Evolutionary conservation across 257 asterid species (phyloP).

Genomic region (Prunella vulgaris): DNA sequence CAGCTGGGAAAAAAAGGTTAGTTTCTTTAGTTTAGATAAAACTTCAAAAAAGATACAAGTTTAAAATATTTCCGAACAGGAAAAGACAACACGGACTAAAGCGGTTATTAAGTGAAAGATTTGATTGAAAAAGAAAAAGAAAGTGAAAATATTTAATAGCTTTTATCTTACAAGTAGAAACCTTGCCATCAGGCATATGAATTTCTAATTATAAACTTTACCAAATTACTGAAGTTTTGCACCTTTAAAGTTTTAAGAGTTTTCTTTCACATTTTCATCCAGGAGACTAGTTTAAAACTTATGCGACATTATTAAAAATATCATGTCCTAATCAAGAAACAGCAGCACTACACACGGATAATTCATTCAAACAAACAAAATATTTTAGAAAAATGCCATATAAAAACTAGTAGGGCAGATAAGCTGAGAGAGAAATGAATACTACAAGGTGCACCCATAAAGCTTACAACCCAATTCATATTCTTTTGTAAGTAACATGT

Average conservation of each 20-base stretch:
- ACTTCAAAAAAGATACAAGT: background rate
- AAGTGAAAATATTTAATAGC: background rate
- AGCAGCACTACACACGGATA: slow-evolving; percentile 2
- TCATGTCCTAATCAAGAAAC: slow-evolving; percentile 10
- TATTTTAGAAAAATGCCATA: background rate
- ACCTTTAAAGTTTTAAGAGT: background rate
- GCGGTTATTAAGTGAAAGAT: background rate
- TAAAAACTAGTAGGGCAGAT: background rate
- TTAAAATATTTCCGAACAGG: slow-evolving; percentile 6
- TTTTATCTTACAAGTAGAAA: slow-evolving; percentile 1
- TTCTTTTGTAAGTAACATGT: background rate
- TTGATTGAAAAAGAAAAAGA: background rate
- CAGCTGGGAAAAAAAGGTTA: slow-evolving; percentile 40
- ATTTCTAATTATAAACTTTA: background rate
- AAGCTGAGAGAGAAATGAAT: background rate
- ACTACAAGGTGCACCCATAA: background rate
- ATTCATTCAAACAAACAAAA: background rate
- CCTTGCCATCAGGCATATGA: background rate
- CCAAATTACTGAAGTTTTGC: slow-evolving; percentile 6
- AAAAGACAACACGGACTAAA: slow-evolving; percentile 11
- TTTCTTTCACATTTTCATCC: background rate
- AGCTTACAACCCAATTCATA: background rate
- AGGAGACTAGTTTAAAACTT: background rate
- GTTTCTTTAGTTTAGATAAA: slow-evolving; percentile 1
- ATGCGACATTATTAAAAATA: slow-evolving; percentile 12